phyloP scores from a whole-genome alignment of 2,329 filamentous ascomycete species.

The Paraphoma sp. region DNA sequence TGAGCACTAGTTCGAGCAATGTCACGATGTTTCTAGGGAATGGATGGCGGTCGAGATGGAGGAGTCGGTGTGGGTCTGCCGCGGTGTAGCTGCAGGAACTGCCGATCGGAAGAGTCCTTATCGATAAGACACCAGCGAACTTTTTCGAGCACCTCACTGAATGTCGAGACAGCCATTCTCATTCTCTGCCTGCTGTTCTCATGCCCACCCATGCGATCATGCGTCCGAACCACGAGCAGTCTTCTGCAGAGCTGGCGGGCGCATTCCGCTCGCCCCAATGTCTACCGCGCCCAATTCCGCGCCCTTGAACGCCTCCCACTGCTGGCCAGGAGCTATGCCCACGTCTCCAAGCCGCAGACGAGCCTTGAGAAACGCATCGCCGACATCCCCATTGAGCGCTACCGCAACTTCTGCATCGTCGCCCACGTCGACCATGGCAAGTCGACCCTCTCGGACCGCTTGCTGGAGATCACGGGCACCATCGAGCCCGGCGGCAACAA shows the following conservation, averaged over 20 bases:
- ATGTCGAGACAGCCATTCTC: slow-evolving; percentile 7
- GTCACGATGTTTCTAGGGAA: no score
- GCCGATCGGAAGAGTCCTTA: slow-evolving; percentile 8
- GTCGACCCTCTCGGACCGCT: slow-evolving; percentile 88
- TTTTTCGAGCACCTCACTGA: slow-evolving; percentile 1
- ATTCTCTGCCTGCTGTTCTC: slow-evolving; percentile 19
- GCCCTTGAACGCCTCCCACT: slow-evolving; percentile 38
- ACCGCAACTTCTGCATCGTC: slow-evolving; percentile 97
- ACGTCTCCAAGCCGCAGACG: slow-evolving; percentile 49
- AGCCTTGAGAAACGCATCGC: slow-evolving; percentile 70
- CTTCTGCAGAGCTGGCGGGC: slow-evolving; percentile 47
- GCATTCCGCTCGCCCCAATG: slow-evolving; percentile 29
- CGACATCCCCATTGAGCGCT: slow-evolving; percentile 78
- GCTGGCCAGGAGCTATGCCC: slow-evolving; percentile 41
- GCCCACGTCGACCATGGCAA: slow-evolving; percentile 99
- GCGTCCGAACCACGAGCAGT: slow-evolving; percentile 53
- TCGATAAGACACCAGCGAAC: slow-evolving; percentile 25
- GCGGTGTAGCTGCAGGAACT: slow-evolving; percentile 13
- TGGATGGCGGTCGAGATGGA: not conserved
- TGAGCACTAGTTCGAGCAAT: not conserved
- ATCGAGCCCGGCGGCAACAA: slow-evolving; percentile 87
- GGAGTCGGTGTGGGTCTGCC: slow-evolving; percentile 17
- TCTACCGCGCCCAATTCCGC: slow-evolving; percentile 10
- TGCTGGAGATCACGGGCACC: slow-evolving; percentile 93
- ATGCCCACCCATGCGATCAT: slow-evolving; percentile 58